These are phyloP conservation scores for Fomitopsis palustris DNA, from an alignment of 1,284 basidiomycete genomes.

Conservation along the genomic window DNA sequence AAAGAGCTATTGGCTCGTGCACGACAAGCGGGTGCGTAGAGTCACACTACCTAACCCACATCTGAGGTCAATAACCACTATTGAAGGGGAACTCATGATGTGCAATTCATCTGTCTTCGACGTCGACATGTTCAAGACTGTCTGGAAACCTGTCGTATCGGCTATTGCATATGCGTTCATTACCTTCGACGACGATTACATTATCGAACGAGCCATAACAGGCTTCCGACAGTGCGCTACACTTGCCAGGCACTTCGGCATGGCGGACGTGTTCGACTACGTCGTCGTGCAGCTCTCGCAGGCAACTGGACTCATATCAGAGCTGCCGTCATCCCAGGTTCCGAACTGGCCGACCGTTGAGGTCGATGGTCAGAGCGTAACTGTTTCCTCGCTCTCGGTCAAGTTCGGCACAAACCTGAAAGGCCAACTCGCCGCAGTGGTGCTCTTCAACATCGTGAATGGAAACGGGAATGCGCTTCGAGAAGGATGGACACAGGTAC, in stretches of 20 bases:
- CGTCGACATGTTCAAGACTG: conserved; percentile 86
- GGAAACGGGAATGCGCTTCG: conserved; percentile 94
- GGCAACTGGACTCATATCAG: conserved; percentile 81
- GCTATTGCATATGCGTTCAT: conserved; percentile 93
- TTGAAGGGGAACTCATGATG: conserved; percentile 69
- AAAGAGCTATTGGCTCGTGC: conserved; percentile 89
- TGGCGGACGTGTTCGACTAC: conserved; percentile 96
- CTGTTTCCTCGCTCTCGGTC: conserved; percentile 89
- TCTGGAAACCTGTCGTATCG: conserved; percentile 91
- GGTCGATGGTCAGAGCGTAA: conserved; percentile 86
- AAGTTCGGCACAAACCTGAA: conserved; percentile 96
- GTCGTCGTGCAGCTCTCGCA: conserved; percentile 91
- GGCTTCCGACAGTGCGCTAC: conserved; percentile 97
- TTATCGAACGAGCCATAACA: conserved; percentile 91
- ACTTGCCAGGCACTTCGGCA: conserved; percentile 82
- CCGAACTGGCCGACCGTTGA: conserved; percentile 90
- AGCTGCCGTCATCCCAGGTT: conserved; percentile 66
- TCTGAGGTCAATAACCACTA: conserved; percentile 6
- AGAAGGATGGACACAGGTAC: conserved; percentile 89
- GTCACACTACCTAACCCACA: neutral
- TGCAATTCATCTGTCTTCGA: conserved; percentile 85
- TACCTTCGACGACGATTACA: conserved; percentile 93
- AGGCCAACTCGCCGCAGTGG: conserved; percentile 94
- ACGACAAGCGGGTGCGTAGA: conserved; percentile 59
- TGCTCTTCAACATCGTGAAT: conserved; percentile 97